Conservation (phyloP, 306 rosid species). For the Boehmeria nivea region DNA sequence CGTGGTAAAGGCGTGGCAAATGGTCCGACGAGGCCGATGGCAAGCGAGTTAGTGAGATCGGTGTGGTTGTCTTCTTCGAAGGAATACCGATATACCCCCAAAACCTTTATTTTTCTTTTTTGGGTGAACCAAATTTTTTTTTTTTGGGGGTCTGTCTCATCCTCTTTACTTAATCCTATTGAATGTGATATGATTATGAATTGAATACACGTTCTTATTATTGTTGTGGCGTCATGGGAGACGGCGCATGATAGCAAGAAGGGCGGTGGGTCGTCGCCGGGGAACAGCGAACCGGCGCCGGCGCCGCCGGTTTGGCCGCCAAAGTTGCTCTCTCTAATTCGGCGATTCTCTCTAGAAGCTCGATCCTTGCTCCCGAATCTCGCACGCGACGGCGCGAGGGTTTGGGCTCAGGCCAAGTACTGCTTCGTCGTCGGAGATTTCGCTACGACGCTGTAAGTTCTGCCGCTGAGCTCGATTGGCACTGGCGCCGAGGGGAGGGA, state of each 20-base stretch:
- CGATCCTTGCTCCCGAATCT: slow-evolving; percentile 59
- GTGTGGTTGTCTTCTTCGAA: no score
- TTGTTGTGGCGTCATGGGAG: slow-evolving; percentile 73
- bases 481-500: slow-evolving; percentile 55
- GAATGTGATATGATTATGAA: slow-evolving; percentile 13
- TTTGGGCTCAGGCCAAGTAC: slow-evolving; percentile 50
- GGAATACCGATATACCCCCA: not conserved
- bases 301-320: slow-evolving; percentile 17
- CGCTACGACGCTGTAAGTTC: slow-evolving; percentile 58
- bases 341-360: slow-evolving; percentile 50
- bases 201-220: not conserved
- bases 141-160: not conserved
- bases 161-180: not conserved
- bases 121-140: not conserved
- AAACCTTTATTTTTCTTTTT: not conserved
- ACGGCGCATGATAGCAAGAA: slow-evolving; percentile 93
- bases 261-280: slow-evolving; percentile 77
- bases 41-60: no score
- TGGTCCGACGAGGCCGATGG: no score
- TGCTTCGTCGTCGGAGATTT: slow-evolving; percentile 39
- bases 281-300: slow-evolving; percentile 66
- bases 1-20: no score
- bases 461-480: slow-evolving; percentile 35
- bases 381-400: slow-evolving; percentile 30
- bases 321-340: slow-evolving; percentile 46